Evolutionary conservation across 2,329 filamentous ascomycete genomes (phyloP), one percentile per base, ranked within the genome.

Genomic region (Sodiomyces alkalinus): DNA sequence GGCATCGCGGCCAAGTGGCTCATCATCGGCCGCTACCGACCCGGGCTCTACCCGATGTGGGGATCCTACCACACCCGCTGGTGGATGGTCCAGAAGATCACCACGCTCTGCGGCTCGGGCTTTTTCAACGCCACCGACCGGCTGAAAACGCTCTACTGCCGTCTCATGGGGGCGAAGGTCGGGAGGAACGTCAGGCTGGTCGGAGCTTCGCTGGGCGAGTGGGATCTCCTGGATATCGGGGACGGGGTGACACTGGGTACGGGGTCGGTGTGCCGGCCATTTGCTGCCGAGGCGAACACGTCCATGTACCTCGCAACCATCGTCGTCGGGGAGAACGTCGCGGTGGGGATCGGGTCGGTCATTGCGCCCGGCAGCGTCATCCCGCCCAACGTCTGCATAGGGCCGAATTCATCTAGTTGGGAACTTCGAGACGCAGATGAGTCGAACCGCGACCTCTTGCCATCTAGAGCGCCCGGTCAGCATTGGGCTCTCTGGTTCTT

Each of bases 21-120:
- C 5, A 49, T 71, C 28, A 61, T 71, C 22, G 67, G 67, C 8
- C 55, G 56, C 2, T 62, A 67, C 40, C 51, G 48, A 19, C 55
- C 64, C 40, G 67, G 67, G 1, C 41, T 68, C 3, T 69, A 64
- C 38, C 65, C 67, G 2, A 72, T 72, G 66, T 72, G 67, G 67
- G 64, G 64, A 2, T 35, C 42, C 2, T 71, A 70, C 39, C 66
- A 71, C 41, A 69, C 62, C 0, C 53, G 63, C 7, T 72, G 67
- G 67, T 72, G 67, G 67, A 38, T 71, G 30, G 57, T 60, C 2
- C 58, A 71, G 40, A 71, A 71, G 46, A 56, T 58, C 13, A 48
- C 64, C 3, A 51, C 54, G 19, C 46, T 68, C 9, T 55, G 53
- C 31, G 66, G 64, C 11, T 54, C 51, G 32, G 64, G 64, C 1